Evolutionary conservation across 768 basidiomycete genomes (phyloP).

Genomic region (Pleurotus platypus): DNA sequence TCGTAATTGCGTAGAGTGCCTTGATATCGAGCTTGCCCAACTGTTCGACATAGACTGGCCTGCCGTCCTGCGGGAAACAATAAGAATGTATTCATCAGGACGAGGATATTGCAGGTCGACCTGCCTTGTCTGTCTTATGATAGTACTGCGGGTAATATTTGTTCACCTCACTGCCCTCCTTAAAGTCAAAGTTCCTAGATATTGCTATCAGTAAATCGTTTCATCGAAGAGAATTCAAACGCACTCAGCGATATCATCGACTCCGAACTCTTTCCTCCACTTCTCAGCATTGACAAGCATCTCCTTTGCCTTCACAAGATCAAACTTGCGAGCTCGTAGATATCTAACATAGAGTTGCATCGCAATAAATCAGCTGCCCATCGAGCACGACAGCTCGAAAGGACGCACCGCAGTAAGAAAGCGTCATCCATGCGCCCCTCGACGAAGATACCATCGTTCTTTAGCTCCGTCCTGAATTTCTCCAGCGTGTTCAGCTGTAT

Average conservation of each 20-base stretch:
- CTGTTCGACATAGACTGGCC: constrained; percentile 93
- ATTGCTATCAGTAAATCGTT: neutral
- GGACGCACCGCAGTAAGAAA: constrained; percentile 56
- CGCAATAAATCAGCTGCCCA: neutral
- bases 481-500: constrained; percentile 63
- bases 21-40: constrained; percentile 85
- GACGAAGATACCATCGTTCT: constrained; percentile 57
- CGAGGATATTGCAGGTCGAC: neutral
- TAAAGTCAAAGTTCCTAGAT: constrained; percentile 78
- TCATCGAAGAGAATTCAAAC: constrained; percentile 19
- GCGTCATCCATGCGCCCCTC: constrained; percentile 69
- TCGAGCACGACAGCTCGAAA: neutral
- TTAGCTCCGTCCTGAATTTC: constrained; percentile 61
- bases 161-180: constrained; percentile 57
- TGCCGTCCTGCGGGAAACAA: constrained; percentile 64
- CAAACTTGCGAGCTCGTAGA: constrained; percentile 90
- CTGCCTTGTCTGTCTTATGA: constrained; percentile 91
- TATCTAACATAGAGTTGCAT: constrained; percentile 48
- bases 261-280: constrained; percentile 86
- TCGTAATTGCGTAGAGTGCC: constrained; percentile 78
- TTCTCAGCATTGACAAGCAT: constrained; percentile 84
- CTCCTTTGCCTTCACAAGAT: constrained; percentile 72
- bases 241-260: constrained; percentile 70
- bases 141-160: constrained; percentile 96
- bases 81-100: neutral